Evolutionary conservation across 768 basidiomycete genomes (phyloP).

Genomic region (Termitomyces sp.): DNA sequence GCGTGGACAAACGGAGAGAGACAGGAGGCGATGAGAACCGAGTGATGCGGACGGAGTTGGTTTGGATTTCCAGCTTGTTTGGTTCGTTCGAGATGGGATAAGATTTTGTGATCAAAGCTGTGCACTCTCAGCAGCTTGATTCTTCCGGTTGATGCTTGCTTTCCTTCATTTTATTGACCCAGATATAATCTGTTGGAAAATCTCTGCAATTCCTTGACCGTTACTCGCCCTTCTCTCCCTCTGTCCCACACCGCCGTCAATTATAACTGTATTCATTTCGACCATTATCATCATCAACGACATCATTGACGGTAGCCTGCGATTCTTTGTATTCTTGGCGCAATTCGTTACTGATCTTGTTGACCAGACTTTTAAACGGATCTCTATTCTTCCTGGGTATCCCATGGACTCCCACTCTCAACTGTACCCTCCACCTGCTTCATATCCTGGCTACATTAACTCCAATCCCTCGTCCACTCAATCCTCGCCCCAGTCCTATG

Average conservation of each 20-base stretch:
- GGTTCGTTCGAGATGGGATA: constrained; percentile 12
- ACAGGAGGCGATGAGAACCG: constrained; percentile 6
- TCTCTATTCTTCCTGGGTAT: neutral
- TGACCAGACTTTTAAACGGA: neutral
- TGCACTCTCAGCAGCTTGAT: constrained; percentile 8
- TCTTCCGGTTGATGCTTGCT: constrained; percentile 3
- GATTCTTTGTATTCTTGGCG: neutral
- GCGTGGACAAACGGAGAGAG: neutral
- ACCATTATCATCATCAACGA: neutral
- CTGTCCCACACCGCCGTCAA: neutral
- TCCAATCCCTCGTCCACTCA: constrained; percentile 30
- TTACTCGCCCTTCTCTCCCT: neutral
- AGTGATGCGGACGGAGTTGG: constrained; percentile 10
- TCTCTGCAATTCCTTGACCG: neutral
- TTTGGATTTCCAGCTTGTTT: constrained; percentile 11
- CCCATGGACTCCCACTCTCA: constrained; percentile 17
- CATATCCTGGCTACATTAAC: constrained; percentile 18
- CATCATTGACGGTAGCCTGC: neutral
- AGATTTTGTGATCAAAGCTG: constrained; percentile 17
- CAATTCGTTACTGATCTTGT: neutral
- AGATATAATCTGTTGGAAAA: constrained; percentile 3
- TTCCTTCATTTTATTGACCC: constrained; percentile 5
- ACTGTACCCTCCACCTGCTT: neutral
- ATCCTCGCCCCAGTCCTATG: constrained; percentile 16
- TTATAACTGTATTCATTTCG: no score